Evolutionary conservation across 2,329 filamentous ascomycete species (phyloP), one percentile per base, ranked within the genome.

Genomic region (Madurella fahalii): DNA sequence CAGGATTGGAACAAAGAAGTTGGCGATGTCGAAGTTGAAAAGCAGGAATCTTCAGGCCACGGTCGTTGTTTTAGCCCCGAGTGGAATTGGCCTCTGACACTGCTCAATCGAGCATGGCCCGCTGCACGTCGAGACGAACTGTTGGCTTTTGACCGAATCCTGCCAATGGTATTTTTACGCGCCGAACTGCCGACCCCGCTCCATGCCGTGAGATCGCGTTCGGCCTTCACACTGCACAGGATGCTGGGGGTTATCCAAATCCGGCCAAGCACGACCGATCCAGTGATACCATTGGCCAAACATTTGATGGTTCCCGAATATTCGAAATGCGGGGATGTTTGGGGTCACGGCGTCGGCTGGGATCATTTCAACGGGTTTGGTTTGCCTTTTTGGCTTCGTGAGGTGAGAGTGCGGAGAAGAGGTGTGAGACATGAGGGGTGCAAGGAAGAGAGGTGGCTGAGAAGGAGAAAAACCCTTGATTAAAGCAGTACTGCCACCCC

Each of bases 181-280:
- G n/a, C 52, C 56, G 55, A 61, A 61, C 51, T 59, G 57, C 57
- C 55, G 57, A 57, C 57, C 57, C 54, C 55, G 56, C 30, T 15
- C 31, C 2, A n/a, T 15, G 11, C 34, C 34, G 13, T 37, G 34
- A 37, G 9, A 37, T 15, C 34, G 34, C 4, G 34, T 11, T 15
- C 34, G 34, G 34, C 34, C 34, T 37, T 37, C 34, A 9, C 11
- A 11, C 34, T 37, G 4, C 16, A 37, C 37, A 13, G 16, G n/a
- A 12, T 13, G 44, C 13, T 37, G 31, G 44, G 12, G 31, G 2
- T 47, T 15, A 17, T 12, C 9, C 31, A 15, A 37, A 30, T 9
- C 16, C 11, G 44, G 44, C 44, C 25, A 47, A 39, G 31, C 18
- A 37, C 5, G 16, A 25, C 25, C 44, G 17, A 34, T 16, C 16